A percentile compares a stretch with the other conserved stretches of the same genome.
Evolutionary conservation across 768 basidiomycete genomes (phyloP).

Genomic region (Leccinum incarnatum): DNA sequence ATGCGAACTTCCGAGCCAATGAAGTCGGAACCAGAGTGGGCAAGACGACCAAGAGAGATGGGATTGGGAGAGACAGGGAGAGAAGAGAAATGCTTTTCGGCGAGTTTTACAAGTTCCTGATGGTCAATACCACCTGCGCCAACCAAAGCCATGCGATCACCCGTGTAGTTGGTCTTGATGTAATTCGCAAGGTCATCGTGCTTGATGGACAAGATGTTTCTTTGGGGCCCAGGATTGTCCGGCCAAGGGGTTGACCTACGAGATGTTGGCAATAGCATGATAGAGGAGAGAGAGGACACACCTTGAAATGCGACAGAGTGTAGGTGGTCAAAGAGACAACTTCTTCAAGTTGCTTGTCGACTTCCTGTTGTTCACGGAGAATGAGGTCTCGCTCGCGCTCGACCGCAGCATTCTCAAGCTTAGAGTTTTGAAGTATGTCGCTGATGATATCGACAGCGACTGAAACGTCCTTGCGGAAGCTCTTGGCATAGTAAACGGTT

Average conservation of each 20-base stretch:
- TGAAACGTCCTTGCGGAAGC: constrained; percentile 93
- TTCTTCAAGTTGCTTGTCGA: constrained; percentile 97
- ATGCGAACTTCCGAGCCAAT: constrained; percentile 94
- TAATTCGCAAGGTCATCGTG: constrained; percentile 85
- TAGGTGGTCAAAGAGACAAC: constrained; percentile 94
- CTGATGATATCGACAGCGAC: constrained; percentile 94
- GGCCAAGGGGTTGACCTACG: constrained; percentile 88
- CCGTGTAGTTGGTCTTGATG: constrained; percentile 97
- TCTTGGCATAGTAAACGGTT: constrained; percentile 99
- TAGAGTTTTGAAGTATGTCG: constrained; percentile 97
- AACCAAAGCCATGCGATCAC: constrained; percentile 98
- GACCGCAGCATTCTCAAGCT: constrained; percentile 81
- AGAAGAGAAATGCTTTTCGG: constrained; percentile 87
- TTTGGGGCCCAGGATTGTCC: constrained; percentile 97
- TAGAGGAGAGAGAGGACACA: constrained; percentile 29
- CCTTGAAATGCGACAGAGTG: constrained; percentile 97
- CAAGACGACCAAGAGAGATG: constrained; percentile 78
- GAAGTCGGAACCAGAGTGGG: constrained; percentile 78
- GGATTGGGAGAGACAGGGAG: constrained; percentile 88
- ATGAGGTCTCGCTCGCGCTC: constrained; percentile 97
- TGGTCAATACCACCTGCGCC: constrained; percentile 96
- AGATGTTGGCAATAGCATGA: constrained; percentile 7
- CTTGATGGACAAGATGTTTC: constrained; percentile 94
- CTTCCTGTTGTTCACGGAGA: constrained; percentile 96
- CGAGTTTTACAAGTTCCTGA: constrained; percentile 87